Evolutionary conservation across 2,329 filamentous ascomycete genomes (phyloP).

Genomic region (Aspergillus sp.): DNA sequence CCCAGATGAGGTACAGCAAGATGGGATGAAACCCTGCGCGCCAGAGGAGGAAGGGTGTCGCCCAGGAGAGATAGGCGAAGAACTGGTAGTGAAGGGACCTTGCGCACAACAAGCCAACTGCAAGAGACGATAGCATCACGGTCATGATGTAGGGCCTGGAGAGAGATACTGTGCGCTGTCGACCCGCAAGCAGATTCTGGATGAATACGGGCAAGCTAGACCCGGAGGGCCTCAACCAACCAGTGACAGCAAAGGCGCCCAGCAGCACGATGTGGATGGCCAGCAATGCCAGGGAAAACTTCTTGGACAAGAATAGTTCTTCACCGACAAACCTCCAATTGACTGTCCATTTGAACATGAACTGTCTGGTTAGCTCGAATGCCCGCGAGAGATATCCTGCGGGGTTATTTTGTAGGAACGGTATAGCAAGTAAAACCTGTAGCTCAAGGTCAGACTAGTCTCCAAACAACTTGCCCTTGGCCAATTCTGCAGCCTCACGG

Average conservation of each 20-base stretch:
- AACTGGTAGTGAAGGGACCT: conserved; percentile 93
- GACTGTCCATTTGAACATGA: conserved; percentile 97
- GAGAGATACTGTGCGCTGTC: conserved; percentile 58
- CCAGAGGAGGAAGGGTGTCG: conserved; percentile 85
- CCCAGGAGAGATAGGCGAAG: conserved; percentile 88
- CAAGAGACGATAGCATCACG: conserved; percentile 72
- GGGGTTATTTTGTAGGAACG: conserved; percentile 67
- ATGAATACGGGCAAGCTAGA: conserved; percentile 60
- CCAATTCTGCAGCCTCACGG: not conserved
- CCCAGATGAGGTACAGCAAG: conserved; percentile 70
- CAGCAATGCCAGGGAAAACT: conserved; percentile 70
- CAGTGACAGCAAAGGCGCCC: conserved; percentile 62
- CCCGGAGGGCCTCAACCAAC: conserved; percentile 72
- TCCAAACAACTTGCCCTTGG: not conserved
- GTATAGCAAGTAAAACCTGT: conserved; percentile 59
- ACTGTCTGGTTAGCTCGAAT: conserved; percentile 87
- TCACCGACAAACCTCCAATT: conserved; percentile 98
- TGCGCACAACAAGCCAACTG: conserved; percentile 81
- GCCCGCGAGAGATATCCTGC: conserved; percentile 75
- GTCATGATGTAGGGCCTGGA: conserved; percentile 75
- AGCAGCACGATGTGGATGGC: conserved; percentile 67
- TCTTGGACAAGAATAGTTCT: conserved; percentile 70
- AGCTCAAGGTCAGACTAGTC: conserved; percentile 6
- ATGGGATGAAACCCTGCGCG: conserved; percentile 68
- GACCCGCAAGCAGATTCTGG: conserved; percentile 54